Conservation (phyloP, 1,139 yeast genomes). For the Debaryomyces coudertii region DNA sequence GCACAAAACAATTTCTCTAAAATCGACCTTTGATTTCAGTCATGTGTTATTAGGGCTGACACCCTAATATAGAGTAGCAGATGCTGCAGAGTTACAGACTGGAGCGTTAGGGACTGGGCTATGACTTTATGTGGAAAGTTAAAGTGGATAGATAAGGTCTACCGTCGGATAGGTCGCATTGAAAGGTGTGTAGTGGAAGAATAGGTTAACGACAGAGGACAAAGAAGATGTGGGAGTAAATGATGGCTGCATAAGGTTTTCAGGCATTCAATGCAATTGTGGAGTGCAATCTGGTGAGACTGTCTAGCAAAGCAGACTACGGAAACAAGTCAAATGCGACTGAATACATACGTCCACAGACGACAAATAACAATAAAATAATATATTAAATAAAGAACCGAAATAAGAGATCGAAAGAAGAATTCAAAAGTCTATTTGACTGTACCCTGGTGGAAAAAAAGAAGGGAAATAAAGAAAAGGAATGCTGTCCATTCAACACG, state of each 20-base stretch:
- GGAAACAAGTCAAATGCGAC: neutral
- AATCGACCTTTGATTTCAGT: neutral
- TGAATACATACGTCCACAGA: neutral
- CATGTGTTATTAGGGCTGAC: neutral
- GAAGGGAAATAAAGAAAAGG: neutral
- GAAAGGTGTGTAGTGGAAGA: too few relatives aligned
- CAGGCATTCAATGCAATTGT: too few relatives aligned
- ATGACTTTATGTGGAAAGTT: too few relatives aligned
- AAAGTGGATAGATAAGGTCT: too few relatives aligned
- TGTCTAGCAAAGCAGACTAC: too few relatives aligned
- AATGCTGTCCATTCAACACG: neutral
- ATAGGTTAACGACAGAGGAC: too few relatives aligned
- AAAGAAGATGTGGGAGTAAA: too few relatives aligned
- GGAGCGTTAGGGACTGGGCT: neutral
- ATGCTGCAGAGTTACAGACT: neutral
- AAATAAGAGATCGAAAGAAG: neutral
- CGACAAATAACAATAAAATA: neutral
- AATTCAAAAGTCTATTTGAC: constrained; percentile 2
- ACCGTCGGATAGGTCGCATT: too few relatives aligned
- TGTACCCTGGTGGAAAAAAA: constrained; percentile 1
- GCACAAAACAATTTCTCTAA: constrained; percentile 1
- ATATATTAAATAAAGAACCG: constrained; percentile 1
- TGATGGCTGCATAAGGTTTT: too few relatives aligned
- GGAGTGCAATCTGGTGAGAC: too few relatives aligned
- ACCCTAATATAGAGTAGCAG: neutral